These are phyloP conservation scores for Lathyrus aphaca DNA, from an alignment of 306 rosid genomes.

Conservation along the genomic window DNA sequence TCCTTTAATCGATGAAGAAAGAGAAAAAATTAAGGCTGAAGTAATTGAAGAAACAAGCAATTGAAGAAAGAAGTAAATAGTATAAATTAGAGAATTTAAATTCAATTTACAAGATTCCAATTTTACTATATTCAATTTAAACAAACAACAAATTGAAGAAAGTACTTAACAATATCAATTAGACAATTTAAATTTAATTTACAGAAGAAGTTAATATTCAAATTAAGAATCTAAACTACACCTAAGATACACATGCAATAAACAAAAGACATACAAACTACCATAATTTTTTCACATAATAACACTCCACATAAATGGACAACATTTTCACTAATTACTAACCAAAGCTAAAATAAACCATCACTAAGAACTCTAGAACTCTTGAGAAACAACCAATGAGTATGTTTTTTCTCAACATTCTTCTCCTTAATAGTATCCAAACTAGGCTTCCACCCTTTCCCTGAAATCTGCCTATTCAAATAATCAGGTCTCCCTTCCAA, in stretches of 20 bases:
- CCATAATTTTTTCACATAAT: background rate
- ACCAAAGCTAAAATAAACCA: background rate
- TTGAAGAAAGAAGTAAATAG: no score
- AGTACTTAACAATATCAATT: background rate
- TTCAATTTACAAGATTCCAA: no score
- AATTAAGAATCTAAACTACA: background rate
- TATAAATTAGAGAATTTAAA: no score
- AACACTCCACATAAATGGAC: background rate
- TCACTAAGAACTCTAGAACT: constrained; percentile 8
- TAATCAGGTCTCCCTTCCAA: constrained; percentile 63
- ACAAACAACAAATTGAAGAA: background rate
- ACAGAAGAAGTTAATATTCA: background rate
- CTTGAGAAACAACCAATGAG: constrained; percentile 61
- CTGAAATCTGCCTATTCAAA: constrained; percentile 74
- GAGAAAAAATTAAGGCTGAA: no score
- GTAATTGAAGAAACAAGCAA: no score
- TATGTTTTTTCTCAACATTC: constrained; percentile 52
- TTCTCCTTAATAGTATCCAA: constrained; percentile 86
- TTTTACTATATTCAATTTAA: background rate
- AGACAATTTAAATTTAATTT: background rate
- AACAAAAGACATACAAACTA: background rate
- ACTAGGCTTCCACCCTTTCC: constrained; percentile 83
- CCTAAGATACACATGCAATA: constrained; percentile 12
- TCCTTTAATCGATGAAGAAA: no score
- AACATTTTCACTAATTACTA: background rate